These are phyloP conservation scores for Beauveria pseudobassiana DNA, from an alignment of 2,329 filamentous ascomycete genomes.

Conservation along the genomic window DNA sequence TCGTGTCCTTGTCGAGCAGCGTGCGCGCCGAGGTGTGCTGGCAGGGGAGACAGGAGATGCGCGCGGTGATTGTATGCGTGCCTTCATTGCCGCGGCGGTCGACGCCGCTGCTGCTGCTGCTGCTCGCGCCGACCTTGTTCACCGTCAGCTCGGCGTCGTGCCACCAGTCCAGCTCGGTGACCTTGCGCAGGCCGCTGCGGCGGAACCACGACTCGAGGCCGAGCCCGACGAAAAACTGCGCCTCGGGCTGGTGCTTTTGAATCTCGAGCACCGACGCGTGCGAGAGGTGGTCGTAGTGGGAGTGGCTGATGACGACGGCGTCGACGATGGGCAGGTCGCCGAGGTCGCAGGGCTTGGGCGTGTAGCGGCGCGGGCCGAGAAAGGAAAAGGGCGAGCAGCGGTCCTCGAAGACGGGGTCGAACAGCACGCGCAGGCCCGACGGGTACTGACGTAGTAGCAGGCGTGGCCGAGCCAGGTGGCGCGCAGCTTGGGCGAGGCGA, in stretches of 20 bases:
- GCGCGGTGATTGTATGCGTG: constrained; percentile 53
- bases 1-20: constrained; percentile 61
- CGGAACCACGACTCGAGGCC: constrained; percentile 80
- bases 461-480: constrained; percentile 95
- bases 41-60: constrained; percentile 70
- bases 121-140: constrained; percentile 20
- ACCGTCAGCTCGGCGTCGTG: constrained; percentile 70
- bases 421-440: constrained; percentile 75
- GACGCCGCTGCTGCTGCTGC: background rate
- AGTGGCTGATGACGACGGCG: constrained; percentile 76
- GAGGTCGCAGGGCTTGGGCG: constrained; percentile 66
- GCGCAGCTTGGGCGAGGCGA: constrained; percentile 52
- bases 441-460: constrained; percentile 88
- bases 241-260: constrained; percentile 62
- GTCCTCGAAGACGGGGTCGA: constrained; percentile 88
- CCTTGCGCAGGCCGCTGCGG: constrained; percentile 59
- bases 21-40: constrained; percentile 73
- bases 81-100: background rate
- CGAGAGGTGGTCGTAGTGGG: constrained; percentile 88
- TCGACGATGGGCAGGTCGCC: constrained; percentile 71
- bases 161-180: constrained; percentile 96
- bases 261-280: constrained; percentile 67
- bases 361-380: constrained; percentile 69
- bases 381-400: constrained; percentile 72
- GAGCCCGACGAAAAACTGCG: constrained; percentile 81